phyloP scores from a whole-genome alignment of 73 alveolate genomes.

The Symbiodinium natans region DNA sequence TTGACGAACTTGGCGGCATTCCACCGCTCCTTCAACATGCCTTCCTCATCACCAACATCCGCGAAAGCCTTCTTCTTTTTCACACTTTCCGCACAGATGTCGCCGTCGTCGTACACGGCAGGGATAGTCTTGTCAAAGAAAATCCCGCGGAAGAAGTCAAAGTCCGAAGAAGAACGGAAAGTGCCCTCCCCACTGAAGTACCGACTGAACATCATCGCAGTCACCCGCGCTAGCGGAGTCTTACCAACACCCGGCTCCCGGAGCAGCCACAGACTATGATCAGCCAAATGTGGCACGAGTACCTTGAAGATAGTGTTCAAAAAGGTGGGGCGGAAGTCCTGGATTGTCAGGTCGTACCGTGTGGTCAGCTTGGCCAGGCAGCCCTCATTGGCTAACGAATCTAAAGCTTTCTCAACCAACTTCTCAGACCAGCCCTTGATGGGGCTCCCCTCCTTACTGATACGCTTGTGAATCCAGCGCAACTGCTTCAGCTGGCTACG shows the following conservation, averaged over 20 bases:
- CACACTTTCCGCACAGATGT: background rate
- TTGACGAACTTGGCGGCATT: conserved; percentile 10
- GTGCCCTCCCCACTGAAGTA: background rate
- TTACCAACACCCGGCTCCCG: conserved; percentile 26
- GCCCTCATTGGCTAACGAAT: conserved; percentile 7
- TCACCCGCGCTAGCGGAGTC: background rate
- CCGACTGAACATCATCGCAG: conserved; percentile 9
- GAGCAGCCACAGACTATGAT: conserved; percentile 14
- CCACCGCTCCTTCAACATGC: conserved; percentile 7
- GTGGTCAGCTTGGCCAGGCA: background rate
- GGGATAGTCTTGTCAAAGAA: background rate
- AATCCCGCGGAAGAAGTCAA: conserved; percentile 36
- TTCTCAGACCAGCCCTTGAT: conserved; percentile 19
- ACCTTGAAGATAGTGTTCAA: background rate
- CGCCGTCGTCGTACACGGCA: conserved; percentile 37
- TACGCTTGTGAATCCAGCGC: conserved; percentile 31
- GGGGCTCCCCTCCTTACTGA: background rate
- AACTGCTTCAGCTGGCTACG: background rate
- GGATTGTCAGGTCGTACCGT: conserved; percentile 27
- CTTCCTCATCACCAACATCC: conserved; percentile 23
- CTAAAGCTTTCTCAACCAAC: background rate
- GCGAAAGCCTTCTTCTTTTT: conserved; percentile 25
- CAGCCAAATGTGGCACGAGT: background rate
- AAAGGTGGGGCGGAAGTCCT: background rate
- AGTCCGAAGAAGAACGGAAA: background rate